A percentile compares a stretch with the other conserved stretches of the same genome.
phyloP scores from a whole-genome alignment of 2,329 filamentous ascomycete species.

The Ophiocordyceps camponoti-floridani region DNA sequence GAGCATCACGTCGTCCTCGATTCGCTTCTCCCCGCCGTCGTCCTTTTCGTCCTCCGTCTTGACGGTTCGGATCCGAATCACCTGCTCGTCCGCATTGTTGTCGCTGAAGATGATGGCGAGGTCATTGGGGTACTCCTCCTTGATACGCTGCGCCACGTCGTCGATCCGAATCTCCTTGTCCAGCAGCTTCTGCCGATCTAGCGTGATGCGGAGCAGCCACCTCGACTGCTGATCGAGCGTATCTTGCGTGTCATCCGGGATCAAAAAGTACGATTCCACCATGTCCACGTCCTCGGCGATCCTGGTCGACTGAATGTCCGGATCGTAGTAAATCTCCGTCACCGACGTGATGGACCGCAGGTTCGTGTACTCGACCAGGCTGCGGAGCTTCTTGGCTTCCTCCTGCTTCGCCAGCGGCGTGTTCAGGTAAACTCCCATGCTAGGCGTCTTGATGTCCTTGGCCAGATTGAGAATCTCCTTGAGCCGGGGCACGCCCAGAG shows the following conservation, averaged over 20 bases:
- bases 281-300: constrained; percentile 83
- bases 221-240: constrained; percentile 62
- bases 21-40: constrained; percentile 40
- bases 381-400: constrained; percentile 69
- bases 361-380: constrained; percentile 84
- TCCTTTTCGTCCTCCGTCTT: constrained; percentile 51
- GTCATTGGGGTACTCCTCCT: constrained; percentile 70
- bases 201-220: constrained; percentile 85
- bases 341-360: constrained; percentile 78
- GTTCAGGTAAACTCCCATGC: constrained; percentile 81
- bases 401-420: constrained; percentile 51
- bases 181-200: constrained; percentile 85
- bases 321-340: constrained; percentile 96
- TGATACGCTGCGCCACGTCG: constrained; percentile 79
- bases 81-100: constrained; percentile 89
- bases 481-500: constrained; percentile 92
- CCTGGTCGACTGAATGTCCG: constrained; percentile 67
- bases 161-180: constrained; percentile 87
- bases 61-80: constrained; percentile 81
- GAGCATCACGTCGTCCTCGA: constrained; percentile 81
- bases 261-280: constrained; percentile 92
- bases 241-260: constrained; percentile 57
- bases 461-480: constrained; percentile 99
- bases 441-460: constrained; percentile 94
- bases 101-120: constrained; percentile 92